Conservation (phyloP, 2,329 filamentous ascomycete genomes). For the Clonostachys solani region DNA sequence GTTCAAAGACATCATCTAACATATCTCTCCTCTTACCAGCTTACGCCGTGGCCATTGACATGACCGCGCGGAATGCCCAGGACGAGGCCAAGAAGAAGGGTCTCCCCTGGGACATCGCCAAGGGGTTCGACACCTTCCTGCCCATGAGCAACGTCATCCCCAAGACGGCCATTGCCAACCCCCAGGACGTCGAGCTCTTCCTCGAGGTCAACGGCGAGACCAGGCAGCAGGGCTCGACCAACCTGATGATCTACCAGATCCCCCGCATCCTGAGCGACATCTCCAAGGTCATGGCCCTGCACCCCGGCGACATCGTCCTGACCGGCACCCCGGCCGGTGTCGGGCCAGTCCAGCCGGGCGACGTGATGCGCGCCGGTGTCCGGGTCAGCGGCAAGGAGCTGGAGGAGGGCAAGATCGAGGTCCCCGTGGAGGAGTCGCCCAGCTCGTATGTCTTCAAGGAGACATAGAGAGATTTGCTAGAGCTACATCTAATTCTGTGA, state of each 20-base stretch:
- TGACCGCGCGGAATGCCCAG: slow-evolving; percentile 94
- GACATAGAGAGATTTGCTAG: slow-evolving; percentile 41
- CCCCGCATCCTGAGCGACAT: slow-evolving; percentile 87
- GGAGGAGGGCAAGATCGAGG: slow-evolving; percentile 79
- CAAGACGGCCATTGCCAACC: slow-evolving; percentile 77
- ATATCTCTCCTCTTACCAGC: slow-evolving; percentile 36
- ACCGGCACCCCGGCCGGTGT: slow-evolving; percentile 99
- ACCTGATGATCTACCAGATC: slow-evolving; percentile 90
- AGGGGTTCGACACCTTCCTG: slow-evolving; percentile 97
- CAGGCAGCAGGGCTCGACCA: slow-evolving; percentile 83
- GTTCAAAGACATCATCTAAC: background rate
- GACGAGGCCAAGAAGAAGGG: slow-evolving; percentile 95
- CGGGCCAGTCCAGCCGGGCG: slow-evolving; percentile 77
- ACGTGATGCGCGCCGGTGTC: slow-evolving; percentile 82
- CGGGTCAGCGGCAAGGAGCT: slow-evolving; percentile 77
- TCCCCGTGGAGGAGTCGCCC: slow-evolving; percentile 74
- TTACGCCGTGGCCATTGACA: slow-evolving; percentile 90
- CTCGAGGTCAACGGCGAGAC: slow-evolving; percentile 77
- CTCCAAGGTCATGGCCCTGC: slow-evolving; percentile 88
- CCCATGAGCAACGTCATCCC: slow-evolving; percentile 79
- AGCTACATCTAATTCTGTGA: background rate
- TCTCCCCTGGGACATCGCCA: slow-evolving; percentile 91
- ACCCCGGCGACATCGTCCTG: slow-evolving; percentile 86
- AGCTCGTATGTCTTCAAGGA: slow-evolving; percentile 74
- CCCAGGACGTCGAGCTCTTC: slow-evolving; percentile 83